phyloP scores from a whole-genome alignment of 164 flowering plant genomes.

The Santalum album region DNA sequence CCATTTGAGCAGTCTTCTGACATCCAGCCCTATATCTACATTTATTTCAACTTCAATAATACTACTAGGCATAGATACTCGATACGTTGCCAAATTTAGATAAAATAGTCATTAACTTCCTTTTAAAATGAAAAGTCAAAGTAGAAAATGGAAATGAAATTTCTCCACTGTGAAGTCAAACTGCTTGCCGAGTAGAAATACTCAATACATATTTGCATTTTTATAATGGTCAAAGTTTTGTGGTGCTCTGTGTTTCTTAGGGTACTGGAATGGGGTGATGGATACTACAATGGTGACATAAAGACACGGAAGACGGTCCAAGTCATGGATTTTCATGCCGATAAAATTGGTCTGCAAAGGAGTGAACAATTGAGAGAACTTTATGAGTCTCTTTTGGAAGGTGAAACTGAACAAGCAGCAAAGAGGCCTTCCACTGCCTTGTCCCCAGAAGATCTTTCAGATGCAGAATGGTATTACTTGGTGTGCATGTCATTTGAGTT shows the following conservation, averaged over 20 bases:
- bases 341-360: conserved; percentile 33
- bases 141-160: too few species aligned
- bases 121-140: too few species aligned
- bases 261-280: conserved; percentile 38
- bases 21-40: too few species aligned
- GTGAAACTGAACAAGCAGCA: conserved; percentile 23
- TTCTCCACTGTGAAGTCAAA: too few species aligned
- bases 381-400: conserved; percentile 27
- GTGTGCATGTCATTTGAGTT: conserved; percentile 46
- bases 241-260: conserved; percentile 10
- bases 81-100: too few species aligned
- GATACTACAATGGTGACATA: conserved; percentile 51
- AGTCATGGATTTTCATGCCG: conserved; percentile 25
- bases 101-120: too few species aligned
- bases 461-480: conserved; percentile 52
- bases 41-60: too few species aligned
- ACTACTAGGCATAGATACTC: too few species aligned
- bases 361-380: conserved; percentile 44
- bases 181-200: too few species aligned
- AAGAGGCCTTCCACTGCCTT: conserved; percentile 29
- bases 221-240: not conserved
- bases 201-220: too few species aligned
- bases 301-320: conserved; percentile 43
- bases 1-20: too few species aligned
- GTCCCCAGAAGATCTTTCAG: conserved; percentile 47